These are phyloP conservation scores for Boletus subcaerulescens DNA, from an alignment of 768 basidiomycete genomes.

Conservation along the genomic window DNA sequence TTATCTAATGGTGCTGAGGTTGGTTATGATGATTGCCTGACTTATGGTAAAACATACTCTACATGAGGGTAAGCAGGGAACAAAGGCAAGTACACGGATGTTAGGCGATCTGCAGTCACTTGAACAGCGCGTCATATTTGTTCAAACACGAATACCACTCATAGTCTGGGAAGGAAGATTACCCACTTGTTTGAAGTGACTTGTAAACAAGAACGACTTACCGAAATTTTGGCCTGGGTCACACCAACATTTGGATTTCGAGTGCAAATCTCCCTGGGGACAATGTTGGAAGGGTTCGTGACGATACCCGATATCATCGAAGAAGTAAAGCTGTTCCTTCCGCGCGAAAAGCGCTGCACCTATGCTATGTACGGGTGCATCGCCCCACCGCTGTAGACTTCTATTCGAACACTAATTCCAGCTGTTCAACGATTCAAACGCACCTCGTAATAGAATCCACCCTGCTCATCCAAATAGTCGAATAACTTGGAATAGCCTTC, in stretches of 20 bases:
- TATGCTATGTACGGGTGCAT: slow-evolving; percentile 85
- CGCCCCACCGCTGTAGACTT: slow-evolving; percentile 65
- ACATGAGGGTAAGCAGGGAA: neutral
- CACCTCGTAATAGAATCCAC: slow-evolving; percentile 93
- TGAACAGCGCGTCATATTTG: slow-evolving; percentile 66
- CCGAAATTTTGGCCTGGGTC: slow-evolving; percentile 71
- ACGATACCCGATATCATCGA: slow-evolving; percentile 80
- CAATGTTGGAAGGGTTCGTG: slow-evolving; percentile 83
- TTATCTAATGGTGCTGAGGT: neutral
- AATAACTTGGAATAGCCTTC: slow-evolving; percentile 86
- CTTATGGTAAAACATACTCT: neutral
- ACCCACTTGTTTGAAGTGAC: neutral
- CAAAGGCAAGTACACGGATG: slow-evolving; percentile 1
- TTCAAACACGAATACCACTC: slow-evolving; percentile 89
- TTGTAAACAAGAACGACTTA: slow-evolving; percentile 24
- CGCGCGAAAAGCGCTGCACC: slow-evolving; percentile 73
- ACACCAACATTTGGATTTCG: slow-evolving; percentile 65
- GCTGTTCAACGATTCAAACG: slow-evolving; percentile 10
- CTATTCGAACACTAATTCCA: neutral
- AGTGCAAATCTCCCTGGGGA: slow-evolving; percentile 55
- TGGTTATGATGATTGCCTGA: neutral
- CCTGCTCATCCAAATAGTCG: slow-evolving; percentile 72
- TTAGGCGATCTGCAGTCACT: slow-evolving; percentile 5
- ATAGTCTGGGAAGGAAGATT: slow-evolving; percentile 47
- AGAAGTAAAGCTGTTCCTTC: slow-evolving; percentile 78